phyloP scores from a whole-genome alignment of 2,329 filamentous ascomycete species.

The Tolypocladium inflatum region DNA sequence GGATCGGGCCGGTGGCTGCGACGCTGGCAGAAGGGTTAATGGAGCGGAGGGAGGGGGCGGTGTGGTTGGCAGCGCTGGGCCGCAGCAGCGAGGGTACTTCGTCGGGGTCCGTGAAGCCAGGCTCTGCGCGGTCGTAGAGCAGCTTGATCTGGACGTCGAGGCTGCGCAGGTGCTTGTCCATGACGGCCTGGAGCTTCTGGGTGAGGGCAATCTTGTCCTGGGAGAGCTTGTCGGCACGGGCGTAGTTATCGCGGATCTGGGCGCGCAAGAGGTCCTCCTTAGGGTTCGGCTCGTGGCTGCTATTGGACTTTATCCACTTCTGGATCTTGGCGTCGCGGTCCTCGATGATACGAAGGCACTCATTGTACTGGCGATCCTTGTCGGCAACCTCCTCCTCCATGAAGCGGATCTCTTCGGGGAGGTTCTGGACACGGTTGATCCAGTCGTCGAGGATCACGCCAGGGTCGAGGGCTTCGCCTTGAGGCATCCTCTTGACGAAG shows the following conservation, averaged over 20 bases:
- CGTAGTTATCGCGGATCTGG: constrained; percentile 58
- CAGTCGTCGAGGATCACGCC: constrained; percentile 71
- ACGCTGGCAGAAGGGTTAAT: constrained; percentile 32
- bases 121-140: constrained; percentile 51
- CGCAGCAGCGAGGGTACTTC: constrained; percentile 55
- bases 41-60: constrained; percentile 27
- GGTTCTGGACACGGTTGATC: constrained; percentile 64
- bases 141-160: constrained; percentile 55
- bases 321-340: constrained; percentile 68
- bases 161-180: constrained; percentile 54
- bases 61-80: constrained; percentile 44
- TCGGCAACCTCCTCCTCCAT: constrained; percentile 75
- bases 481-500: constrained; percentile 58
- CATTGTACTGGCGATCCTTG: constrained; percentile 64
- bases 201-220: constrained; percentile 65
- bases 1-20: constrained; percentile 13
- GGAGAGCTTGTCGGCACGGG: constrained; percentile 59
- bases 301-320: constrained; percentile 70
- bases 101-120: constrained; percentile 52
- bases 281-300: constrained; percentile 63
- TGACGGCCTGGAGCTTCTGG: constrained; percentile 49
- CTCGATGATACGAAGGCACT: constrained; percentile 59
- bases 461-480: constrained; percentile 51
- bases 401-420: constrained; percentile 75
- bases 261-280: constrained; percentile 62